A percentile compares a stretch with the other conserved stretches of the same genome.
Evolutionary conservation across 2,329 filamentous ascomycete genomes (phyloP).

Genomic region (Juglanconis oblonga): DNA sequence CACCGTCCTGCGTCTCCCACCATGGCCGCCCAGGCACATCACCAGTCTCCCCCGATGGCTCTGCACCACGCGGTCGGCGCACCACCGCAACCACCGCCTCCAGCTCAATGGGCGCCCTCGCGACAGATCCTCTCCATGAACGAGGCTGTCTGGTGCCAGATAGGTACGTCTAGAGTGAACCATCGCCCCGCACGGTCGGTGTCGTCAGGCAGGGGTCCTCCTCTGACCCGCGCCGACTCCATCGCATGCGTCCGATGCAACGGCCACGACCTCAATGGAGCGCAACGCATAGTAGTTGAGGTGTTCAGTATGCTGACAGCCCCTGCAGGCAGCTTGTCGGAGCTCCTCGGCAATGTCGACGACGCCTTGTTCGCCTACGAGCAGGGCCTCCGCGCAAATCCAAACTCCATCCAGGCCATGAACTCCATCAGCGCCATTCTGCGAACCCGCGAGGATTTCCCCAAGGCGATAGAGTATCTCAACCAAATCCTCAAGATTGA

Average conservation of each 20-base stretch:
- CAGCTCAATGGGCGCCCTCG: slow-evolving; percentile 60
- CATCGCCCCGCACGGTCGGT: slow-evolving; percentile 2
- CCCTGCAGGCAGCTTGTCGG: slow-evolving; percentile 71
- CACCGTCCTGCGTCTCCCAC: slow-evolving; percentile 21
- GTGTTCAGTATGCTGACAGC: slow-evolving; percentile 28
- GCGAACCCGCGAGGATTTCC: slow-evolving; percentile 88
- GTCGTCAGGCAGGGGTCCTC: not conserved
- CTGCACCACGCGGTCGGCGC: slow-evolving; percentile 54
- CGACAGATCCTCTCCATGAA: slow-evolving; percentile 78
- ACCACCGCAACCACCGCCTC: slow-evolving; percentile 58
- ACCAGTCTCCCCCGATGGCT: slow-evolving; percentile 76
- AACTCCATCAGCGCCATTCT: slow-evolving; percentile 90
- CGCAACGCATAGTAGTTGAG: slow-evolving; percentile 16
- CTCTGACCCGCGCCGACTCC: not conserved
- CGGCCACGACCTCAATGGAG: not conserved
- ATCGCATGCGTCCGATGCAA: not conserved
- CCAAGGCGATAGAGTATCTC: slow-evolving; percentile 89
- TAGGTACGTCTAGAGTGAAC: slow-evolving; percentile 61
- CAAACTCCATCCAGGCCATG: slow-evolving; percentile 86
- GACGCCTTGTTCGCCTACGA: slow-evolving; percentile 90
- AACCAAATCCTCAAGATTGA: slow-evolving; percentile 90
- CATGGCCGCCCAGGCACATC: slow-evolving; percentile 67
- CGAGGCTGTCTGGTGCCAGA: slow-evolving; percentile 86
- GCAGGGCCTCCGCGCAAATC: slow-evolving; percentile 81
- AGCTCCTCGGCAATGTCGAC: slow-evolving; percentile 83